These are phyloP conservation scores for Xerophyta viscosa DNA, from an alignment of 106 monocot genomes.

Conservation along the genomic window DNA sequence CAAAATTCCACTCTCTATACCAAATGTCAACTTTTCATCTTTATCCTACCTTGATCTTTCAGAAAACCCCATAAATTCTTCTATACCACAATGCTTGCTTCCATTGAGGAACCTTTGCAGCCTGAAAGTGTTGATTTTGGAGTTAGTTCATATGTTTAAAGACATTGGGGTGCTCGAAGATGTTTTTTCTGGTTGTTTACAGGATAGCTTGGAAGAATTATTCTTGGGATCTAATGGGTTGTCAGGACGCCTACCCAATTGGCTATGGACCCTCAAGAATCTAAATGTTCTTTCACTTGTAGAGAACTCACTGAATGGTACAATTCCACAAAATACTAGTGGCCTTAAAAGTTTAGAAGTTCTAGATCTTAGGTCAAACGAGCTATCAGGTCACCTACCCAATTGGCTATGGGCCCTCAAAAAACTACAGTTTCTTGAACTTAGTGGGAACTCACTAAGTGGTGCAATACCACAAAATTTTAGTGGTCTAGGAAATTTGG, in stretches of 20 bases:
- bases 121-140: background rate
- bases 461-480: background rate
- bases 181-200: background rate
- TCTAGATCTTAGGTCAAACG: background rate
- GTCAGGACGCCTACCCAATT: background rate
- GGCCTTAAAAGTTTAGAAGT: background rate
- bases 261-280: background rate
- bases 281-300: background rate
- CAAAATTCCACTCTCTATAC: background rate
- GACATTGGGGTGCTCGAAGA: background rate
- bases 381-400: background rate
- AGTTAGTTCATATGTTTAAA: background rate
- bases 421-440: background rate
- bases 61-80: too few relatives aligned
- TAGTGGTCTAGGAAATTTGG: background rate
- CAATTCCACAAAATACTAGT: background rate
- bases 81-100: background rate
- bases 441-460: background rate
- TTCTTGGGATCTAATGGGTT: background rate
- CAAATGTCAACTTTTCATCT: background rate
- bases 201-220: constrained; percentile 1
- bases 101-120: background rate
- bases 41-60: background rate
- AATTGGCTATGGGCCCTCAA: background rate
- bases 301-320: background rate